phyloP scores from a whole-genome alignment of 768 basidiomycete species.

The Trametes gibbosa region DNA sequence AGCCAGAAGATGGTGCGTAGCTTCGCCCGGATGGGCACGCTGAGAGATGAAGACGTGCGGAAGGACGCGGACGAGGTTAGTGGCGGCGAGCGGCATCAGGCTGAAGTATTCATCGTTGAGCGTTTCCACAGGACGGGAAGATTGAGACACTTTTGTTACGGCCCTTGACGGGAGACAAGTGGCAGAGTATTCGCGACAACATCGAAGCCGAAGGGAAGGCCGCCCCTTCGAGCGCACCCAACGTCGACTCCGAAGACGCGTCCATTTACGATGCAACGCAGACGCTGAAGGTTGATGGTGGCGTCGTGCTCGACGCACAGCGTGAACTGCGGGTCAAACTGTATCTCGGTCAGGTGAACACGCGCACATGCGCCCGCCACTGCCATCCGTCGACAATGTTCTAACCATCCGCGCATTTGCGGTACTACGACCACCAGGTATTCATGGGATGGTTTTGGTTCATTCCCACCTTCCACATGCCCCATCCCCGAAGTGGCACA shows the following conservation, averaged over 20 bases:
- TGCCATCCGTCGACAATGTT: background rate
- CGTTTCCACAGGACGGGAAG: constrained; percentile 37
- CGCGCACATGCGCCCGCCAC: background rate
- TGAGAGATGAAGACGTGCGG: constrained; percentile 31
- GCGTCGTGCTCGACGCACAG: constrained; percentile 59
- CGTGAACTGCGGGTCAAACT: constrained; percentile 71
- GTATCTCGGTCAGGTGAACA: constrained; percentile 63
- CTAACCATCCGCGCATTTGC: background rate
- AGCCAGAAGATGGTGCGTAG: constrained; percentile 72
- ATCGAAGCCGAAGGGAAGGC: constrained; percentile 25
- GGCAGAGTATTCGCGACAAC: constrained; percentile 40
- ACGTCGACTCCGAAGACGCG: constrained; percentile 38
- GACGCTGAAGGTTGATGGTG: constrained; percentile 32
- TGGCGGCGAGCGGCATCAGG: constrained; percentile 4
- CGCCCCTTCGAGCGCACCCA: background rate
- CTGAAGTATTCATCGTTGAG: background rate
- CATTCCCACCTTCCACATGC: constrained; percentile 80
- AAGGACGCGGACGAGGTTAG: constrained; percentile 38
- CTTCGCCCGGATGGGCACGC: constrained; percentile 61
- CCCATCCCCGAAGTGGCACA: constrained; percentile 36
- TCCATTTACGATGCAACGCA: constrained; percentile 43
- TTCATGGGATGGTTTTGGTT: constrained; percentile 88
- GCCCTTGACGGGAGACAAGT: constrained; percentile 43
- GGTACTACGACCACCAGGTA: constrained; percentile 41
- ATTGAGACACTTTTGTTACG: constrained; percentile 44